Conservation (phyloP, 1,139 yeast genomes). For the Geotrichum citri-aurantii region DNA sequence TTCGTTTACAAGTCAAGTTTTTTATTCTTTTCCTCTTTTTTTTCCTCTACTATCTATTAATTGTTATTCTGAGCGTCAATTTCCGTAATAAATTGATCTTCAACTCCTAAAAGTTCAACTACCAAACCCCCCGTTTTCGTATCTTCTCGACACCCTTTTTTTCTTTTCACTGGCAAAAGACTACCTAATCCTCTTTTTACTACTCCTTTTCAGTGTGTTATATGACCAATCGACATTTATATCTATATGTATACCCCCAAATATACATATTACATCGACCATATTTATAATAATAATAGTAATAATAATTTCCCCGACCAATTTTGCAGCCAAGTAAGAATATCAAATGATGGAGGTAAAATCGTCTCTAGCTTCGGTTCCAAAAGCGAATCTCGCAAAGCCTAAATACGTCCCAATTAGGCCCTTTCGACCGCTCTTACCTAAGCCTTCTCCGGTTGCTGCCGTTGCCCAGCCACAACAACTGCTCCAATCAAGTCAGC, state of each 20-base stretch:
- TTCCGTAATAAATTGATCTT: constrained; percentile 6
- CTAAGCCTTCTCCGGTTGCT: constrained; percentile 25
- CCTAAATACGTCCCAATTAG: constrained; percentile 33
- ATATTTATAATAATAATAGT: constrained; percentile 8
- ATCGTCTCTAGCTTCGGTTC: neutral
- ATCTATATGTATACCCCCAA: constrained; percentile 16
- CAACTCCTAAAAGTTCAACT: constrained; percentile 1
- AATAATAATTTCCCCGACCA: neutral
- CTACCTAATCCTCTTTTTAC: neutral
- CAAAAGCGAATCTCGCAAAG: neutral
- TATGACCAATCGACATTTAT: constrained; percentile 16
- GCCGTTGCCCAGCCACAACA: neutral
- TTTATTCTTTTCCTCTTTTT: neutral
- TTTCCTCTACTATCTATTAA: neutral
- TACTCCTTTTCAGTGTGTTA: constrained; percentile 7
- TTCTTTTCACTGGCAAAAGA: neutral
- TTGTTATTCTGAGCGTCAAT: constrained; percentile 8
- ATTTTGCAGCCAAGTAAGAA: neutral
- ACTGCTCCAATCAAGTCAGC: neutral
- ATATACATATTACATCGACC: constrained; percentile 18
- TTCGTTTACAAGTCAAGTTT: constrained; percentile 11
- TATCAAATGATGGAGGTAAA: neutral
- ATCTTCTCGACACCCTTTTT: neutral
- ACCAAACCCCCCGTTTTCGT: neutral
- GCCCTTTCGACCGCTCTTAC: constrained; percentile 36